A percentile compares a stretch with the other conserved stretches of the same genome.
Conservation (phyloP, 2,329 filamentous ascomycete genomes). For the Tolypocladium pustulatum region DNA sequence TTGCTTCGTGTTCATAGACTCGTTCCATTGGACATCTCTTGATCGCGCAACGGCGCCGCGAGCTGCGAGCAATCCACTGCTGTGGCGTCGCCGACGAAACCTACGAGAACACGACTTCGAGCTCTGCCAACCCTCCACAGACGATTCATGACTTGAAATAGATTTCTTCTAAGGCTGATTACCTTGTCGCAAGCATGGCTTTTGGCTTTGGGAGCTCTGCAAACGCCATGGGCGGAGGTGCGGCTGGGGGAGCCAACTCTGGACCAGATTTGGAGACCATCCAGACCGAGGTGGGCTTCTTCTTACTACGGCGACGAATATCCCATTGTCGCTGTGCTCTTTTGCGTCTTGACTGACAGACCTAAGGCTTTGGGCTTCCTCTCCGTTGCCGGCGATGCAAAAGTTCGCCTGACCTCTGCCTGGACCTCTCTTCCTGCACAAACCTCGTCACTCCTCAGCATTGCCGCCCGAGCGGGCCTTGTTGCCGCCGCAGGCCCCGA, state of each 20-base stretch:
- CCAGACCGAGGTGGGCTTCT: slow-evolving; percentile 59
- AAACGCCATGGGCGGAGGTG: slow-evolving; percentile 30
- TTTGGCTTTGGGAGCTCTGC: slow-evolving; percentile 48
- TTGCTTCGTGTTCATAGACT: background rate
- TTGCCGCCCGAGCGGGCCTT: slow-evolving; percentile 71
- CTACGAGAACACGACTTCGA: background rate
- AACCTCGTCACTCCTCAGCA: slow-evolving; percentile 71
- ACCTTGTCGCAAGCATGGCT: slow-evolving; percentile 43
- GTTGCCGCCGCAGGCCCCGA: slow-evolving; percentile 83
- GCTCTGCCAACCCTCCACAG: background rate
- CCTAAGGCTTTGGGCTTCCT: slow-evolving; percentile 66
- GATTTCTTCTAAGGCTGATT: slow-evolving; percentile 18
- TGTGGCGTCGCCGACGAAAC: background rate
- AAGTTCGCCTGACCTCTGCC: slow-evolving; percentile 66
- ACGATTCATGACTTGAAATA: slow-evolving; percentile 15
- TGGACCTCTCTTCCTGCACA: slow-evolving; percentile 70
- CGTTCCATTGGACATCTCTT: background rate
- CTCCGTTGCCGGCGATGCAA: slow-evolving; percentile 68
- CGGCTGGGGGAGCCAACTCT: slow-evolving; percentile 23
- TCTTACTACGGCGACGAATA: background rate
- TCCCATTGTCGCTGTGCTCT: background rate
- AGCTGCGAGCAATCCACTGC: background rate
- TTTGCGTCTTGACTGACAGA: background rate
- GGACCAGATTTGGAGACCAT: slow-evolving; percentile 67
- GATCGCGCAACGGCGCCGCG: background rate